Evolutionary conservation across 2,329 filamentous ascomycete species (phyloP).

Genomic region (Apiospora hydei): DNA sequence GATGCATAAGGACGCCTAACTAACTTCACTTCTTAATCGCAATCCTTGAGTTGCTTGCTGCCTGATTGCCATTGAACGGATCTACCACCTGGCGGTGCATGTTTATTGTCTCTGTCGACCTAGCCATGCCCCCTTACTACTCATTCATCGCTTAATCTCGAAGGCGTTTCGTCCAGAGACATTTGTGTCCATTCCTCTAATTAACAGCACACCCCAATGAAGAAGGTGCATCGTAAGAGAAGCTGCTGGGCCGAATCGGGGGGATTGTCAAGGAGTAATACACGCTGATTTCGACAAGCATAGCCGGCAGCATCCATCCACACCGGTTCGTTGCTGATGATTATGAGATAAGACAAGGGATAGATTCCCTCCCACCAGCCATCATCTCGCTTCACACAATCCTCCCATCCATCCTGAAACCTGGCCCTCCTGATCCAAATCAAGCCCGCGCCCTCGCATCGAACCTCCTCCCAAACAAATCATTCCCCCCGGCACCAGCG

Average conservation of each 20-base stretch:
- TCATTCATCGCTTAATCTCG: background rate
- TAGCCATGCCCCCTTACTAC: background rate
- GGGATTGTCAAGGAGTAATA: background rate
- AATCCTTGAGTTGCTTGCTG: background rate
- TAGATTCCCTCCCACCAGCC: background rate
- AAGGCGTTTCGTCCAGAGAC: too few species aligned
- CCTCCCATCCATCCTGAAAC: background rate
- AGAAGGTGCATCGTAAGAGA: background rate
- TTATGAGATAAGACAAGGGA: background rate
- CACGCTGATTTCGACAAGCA: background rate
- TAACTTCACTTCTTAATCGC: background rate
- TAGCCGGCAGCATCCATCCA: background rate
- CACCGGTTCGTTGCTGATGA: background rate
- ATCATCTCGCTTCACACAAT: background rate
- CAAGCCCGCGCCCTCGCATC: constrained; percentile 1
- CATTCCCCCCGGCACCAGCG: background rate
- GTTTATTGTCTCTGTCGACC: background rate
- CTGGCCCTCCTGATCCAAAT: background rate
- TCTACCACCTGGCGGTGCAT: background rate
- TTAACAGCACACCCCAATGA: background rate
- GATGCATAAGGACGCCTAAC: background rate
- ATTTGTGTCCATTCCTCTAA: background rate
- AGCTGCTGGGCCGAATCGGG: background rate
- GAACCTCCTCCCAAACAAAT: constrained; percentile 10
- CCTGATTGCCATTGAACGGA: background rate